Conservation (phyloP, 1,284 basidiomycete genomes). For the Ustilago hordei region DNA sequence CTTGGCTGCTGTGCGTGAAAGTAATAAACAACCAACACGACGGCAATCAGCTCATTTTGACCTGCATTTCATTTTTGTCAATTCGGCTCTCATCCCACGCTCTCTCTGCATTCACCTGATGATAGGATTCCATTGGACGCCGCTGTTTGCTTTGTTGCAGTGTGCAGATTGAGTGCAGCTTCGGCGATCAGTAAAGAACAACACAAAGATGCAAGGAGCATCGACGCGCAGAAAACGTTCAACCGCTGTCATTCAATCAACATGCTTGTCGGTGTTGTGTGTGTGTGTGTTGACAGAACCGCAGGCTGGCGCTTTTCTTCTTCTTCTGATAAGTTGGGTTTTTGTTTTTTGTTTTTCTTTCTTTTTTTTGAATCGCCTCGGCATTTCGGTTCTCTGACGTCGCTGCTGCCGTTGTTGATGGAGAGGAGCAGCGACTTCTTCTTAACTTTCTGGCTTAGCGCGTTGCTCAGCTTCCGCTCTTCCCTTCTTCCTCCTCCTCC, state of each 20-base stretch:
- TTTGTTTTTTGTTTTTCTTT: background rate
- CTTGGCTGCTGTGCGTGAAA: background rate
- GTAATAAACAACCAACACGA: background rate
- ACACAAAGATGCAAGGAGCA: no score
- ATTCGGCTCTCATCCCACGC: background rate
- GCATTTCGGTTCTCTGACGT: background rate
- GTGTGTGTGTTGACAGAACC: background rate
- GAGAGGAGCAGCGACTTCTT: background rate
- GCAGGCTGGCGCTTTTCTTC: background rate
- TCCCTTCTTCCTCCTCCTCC: background rate
- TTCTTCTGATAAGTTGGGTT: background rate
- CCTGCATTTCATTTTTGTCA: constrained; percentile 6
- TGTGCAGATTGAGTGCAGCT: no score
- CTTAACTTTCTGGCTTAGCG: background rate
- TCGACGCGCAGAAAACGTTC: no score
- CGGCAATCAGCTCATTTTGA: constrained; percentile 4
- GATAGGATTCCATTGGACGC: no score
- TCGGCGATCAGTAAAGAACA: no score
- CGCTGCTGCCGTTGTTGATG: background rate
- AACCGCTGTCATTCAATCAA: no score
- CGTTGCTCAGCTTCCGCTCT: background rate
- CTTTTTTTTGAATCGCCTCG: background rate
- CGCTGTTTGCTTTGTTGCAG: no score
- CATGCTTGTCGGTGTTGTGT: no score
- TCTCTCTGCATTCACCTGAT: no score